Percentiles rank a stretch among this genome's conserved stretches.
Evolutionary conservation across 129 eudicot species (phyloP).

Genomic region (Cynara cardunculus): DNA sequence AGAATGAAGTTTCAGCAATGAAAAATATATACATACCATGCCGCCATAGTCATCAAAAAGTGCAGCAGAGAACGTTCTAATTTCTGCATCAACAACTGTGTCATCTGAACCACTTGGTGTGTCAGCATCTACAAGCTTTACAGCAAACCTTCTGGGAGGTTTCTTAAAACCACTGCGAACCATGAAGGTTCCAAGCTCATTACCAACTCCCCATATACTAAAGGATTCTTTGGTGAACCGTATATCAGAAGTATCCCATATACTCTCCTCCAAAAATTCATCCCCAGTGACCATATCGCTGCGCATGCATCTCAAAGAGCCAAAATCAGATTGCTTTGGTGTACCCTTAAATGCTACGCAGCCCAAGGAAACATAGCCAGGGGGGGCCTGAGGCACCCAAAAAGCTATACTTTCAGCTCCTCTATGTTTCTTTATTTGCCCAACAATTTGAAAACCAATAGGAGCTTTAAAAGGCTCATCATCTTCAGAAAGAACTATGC

Average conservation of each 20-base stretch:
- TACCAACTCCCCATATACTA: slow-evolving; percentile 87
- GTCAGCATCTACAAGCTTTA: slow-evolving; percentile 75
- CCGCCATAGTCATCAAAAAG: slow-evolving; percentile 99
- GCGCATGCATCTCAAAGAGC: slow-evolving; percentile 79
- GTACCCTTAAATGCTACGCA: slow-evolving; percentile 89
- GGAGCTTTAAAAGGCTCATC: slow-evolving; percentile 63
- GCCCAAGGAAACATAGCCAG: slow-evolving; percentile 91
- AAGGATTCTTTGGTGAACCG: slow-evolving; percentile 58
- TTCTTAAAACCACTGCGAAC: slow-evolving; percentile 77
- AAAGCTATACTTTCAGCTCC: slow-evolving; percentile 64
- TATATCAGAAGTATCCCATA: slow-evolving; percentile 87
- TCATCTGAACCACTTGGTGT: slow-evolving; percentile 66
- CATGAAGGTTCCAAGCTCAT: slow-evolving; percentile 81
- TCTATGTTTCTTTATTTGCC: slow-evolving; percentile 71
- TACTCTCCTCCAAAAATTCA: slow-evolving; percentile 76
- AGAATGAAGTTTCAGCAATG: not conserved
- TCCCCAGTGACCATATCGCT: slow-evolving; percentile 84
- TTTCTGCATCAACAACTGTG: slow-evolving; percentile 80
- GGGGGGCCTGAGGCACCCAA: slow-evolving; percentile 97
- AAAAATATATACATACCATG: slow-evolving; percentile 53
- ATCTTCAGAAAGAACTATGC: slow-evolving; percentile 75
- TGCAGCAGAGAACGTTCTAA: slow-evolving; percentile 89
- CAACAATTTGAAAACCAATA: slow-evolving; percentile 63
- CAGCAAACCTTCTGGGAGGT: slow-evolving; percentile 92
- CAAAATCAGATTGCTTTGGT: slow-evolving; percentile 71